A percentile compares a stretch with the other conserved stretches of the same genome.
Conservation (phyloP, 139 green algal genomes). For the Micromonas pusilla region DNA sequence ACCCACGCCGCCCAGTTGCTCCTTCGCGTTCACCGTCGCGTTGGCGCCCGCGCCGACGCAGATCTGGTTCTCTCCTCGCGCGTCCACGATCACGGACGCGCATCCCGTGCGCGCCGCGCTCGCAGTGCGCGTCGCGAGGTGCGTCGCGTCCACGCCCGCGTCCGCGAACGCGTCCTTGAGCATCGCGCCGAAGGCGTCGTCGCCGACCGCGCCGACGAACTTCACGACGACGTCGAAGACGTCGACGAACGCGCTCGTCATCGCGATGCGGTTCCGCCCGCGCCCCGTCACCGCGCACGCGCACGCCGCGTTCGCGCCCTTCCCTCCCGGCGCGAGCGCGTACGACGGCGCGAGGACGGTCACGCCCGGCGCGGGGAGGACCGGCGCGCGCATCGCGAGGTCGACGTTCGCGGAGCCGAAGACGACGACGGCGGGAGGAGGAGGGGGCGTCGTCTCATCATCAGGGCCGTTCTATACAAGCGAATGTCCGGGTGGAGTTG, state of each 20-base stretch:
- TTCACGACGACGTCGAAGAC: too few relatives aligned
- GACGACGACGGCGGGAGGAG: background rate
- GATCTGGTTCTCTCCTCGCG: constrained; percentile 8
- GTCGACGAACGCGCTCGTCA: background rate
- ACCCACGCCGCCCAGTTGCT: background rate
- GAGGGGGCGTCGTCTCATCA: too few relatives aligned
- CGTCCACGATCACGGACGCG: background rate
- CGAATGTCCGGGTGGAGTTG: too few relatives aligned
- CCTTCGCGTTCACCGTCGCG: constrained; percentile 1
- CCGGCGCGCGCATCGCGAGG: background rate
- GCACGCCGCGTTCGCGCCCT: constrained; percentile 17
- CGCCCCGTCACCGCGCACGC: background rate
- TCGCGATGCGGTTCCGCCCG: background rate
- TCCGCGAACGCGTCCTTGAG: background rate
- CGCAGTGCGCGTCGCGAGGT: background rate
- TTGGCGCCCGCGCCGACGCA: background rate
- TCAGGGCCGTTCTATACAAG: too few relatives aligned
- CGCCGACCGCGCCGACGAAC: background rate
- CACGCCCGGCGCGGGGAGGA: background rate
- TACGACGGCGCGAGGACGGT: constrained; percentile 2
- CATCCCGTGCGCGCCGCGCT: background rate
- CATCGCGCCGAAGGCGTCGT: background rate
- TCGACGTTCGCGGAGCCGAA: constrained; percentile 15
- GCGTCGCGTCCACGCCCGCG: background rate
- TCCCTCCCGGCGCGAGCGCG: background rate